phyloP scores from a whole-genome alignment of 2,329 filamentous ascomycete species.

The Colletotrichum nymphaeae region DNA sequence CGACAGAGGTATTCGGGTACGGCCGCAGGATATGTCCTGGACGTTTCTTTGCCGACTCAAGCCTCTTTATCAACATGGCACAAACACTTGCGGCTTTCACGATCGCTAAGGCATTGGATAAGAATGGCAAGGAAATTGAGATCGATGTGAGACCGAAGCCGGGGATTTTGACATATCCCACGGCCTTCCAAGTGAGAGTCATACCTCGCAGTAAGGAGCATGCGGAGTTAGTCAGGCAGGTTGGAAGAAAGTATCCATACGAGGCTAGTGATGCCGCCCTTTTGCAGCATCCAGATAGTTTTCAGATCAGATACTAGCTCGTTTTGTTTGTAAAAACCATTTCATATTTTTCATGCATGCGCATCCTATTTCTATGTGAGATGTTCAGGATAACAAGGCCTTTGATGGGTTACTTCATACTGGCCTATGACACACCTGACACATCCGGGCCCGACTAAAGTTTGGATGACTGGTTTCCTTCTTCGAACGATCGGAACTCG shows the following conservation, averaged over 20 bases:
- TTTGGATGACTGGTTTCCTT: neutral
- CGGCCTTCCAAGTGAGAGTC: constrained; percentile 19
- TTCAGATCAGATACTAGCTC: neutral
- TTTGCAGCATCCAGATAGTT: neutral
- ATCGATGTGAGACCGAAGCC: constrained; percentile 22
- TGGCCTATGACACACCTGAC: too few species aligned
- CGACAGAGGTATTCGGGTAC: constrained; percentile 45
- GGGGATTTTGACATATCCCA: constrained; percentile 26
- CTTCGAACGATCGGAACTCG: neutral
- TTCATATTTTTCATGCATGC: neutral
- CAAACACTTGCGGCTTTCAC: constrained; percentile 55
- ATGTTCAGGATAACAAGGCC: neutral
- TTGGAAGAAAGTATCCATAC: constrained; percentile 20
- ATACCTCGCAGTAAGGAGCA: constrained; percentile 21
- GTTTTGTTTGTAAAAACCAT: neutral
- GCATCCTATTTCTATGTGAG: neutral
- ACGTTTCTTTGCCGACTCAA: constrained; percentile 43
- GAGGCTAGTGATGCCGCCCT: constrained; percentile 16
- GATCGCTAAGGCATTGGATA: constrained; percentile 47
- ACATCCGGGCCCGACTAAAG: neutral
- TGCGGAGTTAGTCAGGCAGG: constrained; percentile 9
- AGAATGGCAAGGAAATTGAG: constrained; percentile 41
- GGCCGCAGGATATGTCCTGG: constrained; percentile 51
- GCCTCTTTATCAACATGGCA: constrained; percentile 44
- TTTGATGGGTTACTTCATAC: too few species aligned